These are phyloP conservation scores for Coix lacrymajobi DNA, from an alignment of 176 grass and related monocot genomes.

Conservation along the genomic window DNA sequence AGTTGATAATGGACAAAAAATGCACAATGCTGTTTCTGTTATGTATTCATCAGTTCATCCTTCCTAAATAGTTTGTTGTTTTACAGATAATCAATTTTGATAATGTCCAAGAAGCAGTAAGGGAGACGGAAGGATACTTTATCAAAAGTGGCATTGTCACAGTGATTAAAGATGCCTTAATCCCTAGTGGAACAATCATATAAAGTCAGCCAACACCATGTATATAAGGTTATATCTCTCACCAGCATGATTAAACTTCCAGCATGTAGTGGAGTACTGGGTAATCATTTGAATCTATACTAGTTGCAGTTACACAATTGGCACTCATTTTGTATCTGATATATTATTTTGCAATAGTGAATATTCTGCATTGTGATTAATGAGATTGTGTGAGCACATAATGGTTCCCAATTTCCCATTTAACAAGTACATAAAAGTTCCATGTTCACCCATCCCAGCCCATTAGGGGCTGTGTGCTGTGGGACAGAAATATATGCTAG, in stretches of 20 bases:
- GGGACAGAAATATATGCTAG: neutral
- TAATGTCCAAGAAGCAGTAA: slow-evolving; percentile 78
- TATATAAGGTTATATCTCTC: slow-evolving; percentile 29
- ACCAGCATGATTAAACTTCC: no score
- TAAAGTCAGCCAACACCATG: slow-evolving; percentile 22
- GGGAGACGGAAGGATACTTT: slow-evolving; percentile 93
- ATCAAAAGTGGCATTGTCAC: slow-evolving; percentile 96
- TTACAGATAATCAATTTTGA: slow-evolving; percentile 77
- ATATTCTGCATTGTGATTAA: neutral
- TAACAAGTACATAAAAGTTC: neutral
- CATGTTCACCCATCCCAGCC: neutral
- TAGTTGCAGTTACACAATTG: neutral
- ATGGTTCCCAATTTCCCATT: neutral
- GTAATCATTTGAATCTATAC: neutral
- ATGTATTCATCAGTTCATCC: slow-evolving; percentile 32
- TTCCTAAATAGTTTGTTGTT: slow-evolving; percentile 15
- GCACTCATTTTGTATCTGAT: neutral
- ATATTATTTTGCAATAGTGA: neutral
- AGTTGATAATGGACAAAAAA: neutral
- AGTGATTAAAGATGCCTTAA: slow-evolving; percentile 79
- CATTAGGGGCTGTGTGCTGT: neutral
- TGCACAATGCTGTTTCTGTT: neutral
- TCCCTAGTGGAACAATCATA: slow-evolving; percentile 80
- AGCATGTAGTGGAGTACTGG: neutral
- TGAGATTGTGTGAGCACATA: neutral